Evolutionary conservation across 192 early-diverging fungal genomes (phyloP).

Genomic region (Rhizophagus prolifer): DNA sequence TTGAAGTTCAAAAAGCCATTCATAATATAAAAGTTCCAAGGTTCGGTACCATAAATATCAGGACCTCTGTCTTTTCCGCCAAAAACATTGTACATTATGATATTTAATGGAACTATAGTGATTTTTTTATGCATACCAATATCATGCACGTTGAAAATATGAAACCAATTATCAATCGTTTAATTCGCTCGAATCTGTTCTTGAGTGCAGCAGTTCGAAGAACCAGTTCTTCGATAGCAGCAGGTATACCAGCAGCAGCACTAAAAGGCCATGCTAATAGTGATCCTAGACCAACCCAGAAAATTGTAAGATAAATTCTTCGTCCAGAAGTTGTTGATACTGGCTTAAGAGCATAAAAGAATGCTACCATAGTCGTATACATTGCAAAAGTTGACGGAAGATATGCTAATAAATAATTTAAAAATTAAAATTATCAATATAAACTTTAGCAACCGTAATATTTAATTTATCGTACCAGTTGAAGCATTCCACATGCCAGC

Average conservation of each 20-base stretch:
- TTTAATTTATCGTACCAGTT: conserved; percentile 51
- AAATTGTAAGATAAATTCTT: conserved; percentile 57
- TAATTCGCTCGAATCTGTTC: conserved; percentile 44
- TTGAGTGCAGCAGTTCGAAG: conserved; percentile 46
- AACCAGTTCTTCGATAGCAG: conserved; percentile 70
- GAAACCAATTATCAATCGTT: conserved; percentile 28
- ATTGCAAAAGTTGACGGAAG: conserved; percentile 94
- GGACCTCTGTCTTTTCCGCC: conserved; percentile 60
- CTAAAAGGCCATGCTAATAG: conserved; percentile 89
- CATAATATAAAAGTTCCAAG: conserved; percentile 78
- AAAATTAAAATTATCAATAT: background rate
- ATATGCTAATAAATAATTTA: conserved; percentile 51
- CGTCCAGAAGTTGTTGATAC: conserved; percentile 45
- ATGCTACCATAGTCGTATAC: conserved; percentile 77
- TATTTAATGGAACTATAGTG: conserved; percentile 79
- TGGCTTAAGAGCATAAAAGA: conserved; percentile 61
- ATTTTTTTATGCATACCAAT: conserved; percentile 47
- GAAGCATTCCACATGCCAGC: conserved; percentile 89
- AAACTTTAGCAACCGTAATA: background rate
- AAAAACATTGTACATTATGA: conserved; percentile 93
- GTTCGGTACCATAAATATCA: conserved; percentile 85
- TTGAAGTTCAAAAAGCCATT: conserved; percentile 94
- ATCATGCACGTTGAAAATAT: background rate
- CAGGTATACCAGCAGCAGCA: conserved; percentile 71
- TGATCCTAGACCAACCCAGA: conserved; percentile 62